Percentiles rank a stretch among this genome's conserved stretches.
Conservation (phyloP, 352 stramenopile genomes). For the Peronospora tabacina region DNA sequence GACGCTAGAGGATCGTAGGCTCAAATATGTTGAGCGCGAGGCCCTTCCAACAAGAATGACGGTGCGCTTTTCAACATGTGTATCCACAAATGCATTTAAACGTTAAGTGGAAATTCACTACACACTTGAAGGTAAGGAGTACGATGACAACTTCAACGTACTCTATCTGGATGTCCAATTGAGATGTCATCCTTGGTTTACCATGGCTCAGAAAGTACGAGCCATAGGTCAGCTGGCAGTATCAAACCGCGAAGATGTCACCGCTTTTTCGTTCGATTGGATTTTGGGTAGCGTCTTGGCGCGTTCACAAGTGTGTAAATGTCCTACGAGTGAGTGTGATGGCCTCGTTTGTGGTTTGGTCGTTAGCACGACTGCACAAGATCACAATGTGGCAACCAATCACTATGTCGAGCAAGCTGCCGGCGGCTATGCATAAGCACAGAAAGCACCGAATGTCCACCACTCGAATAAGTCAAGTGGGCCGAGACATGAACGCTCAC, state of each 20-base stretch:
- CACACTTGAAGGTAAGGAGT: not conserved
- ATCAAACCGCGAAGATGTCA: not conserved
- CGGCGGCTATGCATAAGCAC: no score
- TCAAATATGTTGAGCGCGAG: no score
- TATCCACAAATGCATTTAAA: no score
- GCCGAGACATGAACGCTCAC: no score
- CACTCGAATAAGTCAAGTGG: no score
- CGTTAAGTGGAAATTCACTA: not conserved
- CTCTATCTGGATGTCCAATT: not conserved
- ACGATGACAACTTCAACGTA: not conserved
- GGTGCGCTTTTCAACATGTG: not conserved
- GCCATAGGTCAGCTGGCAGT: not conserved
- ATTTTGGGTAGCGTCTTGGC: not conserved
- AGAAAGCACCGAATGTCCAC: no score
- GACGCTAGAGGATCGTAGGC: not conserved
- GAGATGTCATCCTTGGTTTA: not conserved
- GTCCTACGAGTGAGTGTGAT: not conserved
- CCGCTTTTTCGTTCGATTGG: not conserved
- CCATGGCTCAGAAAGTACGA: not conserved
- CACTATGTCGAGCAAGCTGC: no score
- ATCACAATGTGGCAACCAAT: not conserved
- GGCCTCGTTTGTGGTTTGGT: not conserved
- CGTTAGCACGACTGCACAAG: not conserved
- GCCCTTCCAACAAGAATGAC: not conserved
- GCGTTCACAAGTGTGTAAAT: not conserved